Evolutionary conservation across 768 basidiomycete genomes (phyloP).

Genomic region (Mycena epipterygia): DNA sequence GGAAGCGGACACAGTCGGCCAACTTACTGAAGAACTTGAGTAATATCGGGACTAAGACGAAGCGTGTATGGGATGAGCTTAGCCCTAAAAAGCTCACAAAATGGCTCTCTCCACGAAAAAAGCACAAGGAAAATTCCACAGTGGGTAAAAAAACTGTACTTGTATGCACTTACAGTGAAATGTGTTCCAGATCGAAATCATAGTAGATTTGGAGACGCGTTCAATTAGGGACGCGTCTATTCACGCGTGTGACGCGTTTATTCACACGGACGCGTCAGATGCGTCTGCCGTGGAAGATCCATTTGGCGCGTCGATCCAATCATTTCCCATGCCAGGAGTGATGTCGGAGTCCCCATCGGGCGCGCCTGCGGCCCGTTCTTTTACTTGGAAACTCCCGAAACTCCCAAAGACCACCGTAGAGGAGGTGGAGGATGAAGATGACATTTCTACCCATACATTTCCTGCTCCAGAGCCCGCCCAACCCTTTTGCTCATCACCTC

Average conservation of each 20-base stretch:
- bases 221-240: background rate
- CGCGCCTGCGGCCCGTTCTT: background rate
- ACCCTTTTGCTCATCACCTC: background rate
- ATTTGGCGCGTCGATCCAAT: background rate
- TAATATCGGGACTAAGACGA: too few relatives aligned
- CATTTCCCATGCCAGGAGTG: too few relatives aligned
- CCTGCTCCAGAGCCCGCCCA: background rate
- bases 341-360: background rate
- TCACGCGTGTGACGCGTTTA: too few relatives aligned
- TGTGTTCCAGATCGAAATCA: background rate
- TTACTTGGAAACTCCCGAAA: slow-evolving; percentile 16
- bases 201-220: too few relatives aligned
- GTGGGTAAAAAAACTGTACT: background rate
- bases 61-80: too few relatives aligned
- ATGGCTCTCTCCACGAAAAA: too few relatives aligned
- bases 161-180: background rate
- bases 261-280: background rate
- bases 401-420: slow-evolving; percentile 11
- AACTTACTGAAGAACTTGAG: too few relatives aligned
- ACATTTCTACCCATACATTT: background rate
- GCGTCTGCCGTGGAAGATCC: slow-evolving; percentile 13
- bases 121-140: background rate
- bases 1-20: too few relatives aligned
- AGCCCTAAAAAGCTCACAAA: too few relatives aligned
- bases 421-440: slow-evolving; percentile 4